Base-by-base conservation (phyloP, 371 early-diverging fungal species). In the Quaeritorhiza haematococci region DNA sequence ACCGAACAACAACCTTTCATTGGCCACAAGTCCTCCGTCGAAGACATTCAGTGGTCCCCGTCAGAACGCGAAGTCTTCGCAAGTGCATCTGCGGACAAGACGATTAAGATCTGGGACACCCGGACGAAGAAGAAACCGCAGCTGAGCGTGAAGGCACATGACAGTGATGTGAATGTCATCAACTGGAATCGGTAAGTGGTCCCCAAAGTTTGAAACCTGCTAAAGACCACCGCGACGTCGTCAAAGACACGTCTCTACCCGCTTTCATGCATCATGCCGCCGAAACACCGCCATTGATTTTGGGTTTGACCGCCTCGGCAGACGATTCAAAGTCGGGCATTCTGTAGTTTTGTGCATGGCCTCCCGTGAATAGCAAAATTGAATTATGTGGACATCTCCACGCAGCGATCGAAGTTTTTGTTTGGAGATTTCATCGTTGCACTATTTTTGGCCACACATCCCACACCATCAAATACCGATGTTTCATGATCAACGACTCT, bases 11-110 rank as follows among this genome's bases (percentile, higher is more conserved):
- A 74, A 19, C 79, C 92, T 3, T 93, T 91, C 74, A 74, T 69
- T 32, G 95, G 90, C 44, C 96, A 95, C 65, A 78, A 75, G 44
- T 80, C 83, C 15, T 92, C 92, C 29, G 85, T 96, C 3, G 98
- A 98, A 69, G 98, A 98, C 74, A 58, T 98, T 45, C 96, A 96
- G 72, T 96, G 96, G 95, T 93, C 95, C 0, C 93, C 95, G 26
- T 75, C 83, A 0, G 92, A 95, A 62, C 79, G 79, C 29, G 84
- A 80, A 24, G 95, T 96, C 4, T 98, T 98, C 84, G 94, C 95
- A 0, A 87, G 92, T 2, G 85, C 88, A 61, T 90, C 92, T 0
- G 82, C 90, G 3, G 95, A 96, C 74, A 81, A 88, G 62, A 90
- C 94, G 0, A 84, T 98, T 56, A 83, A 88, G 58, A 88, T 98